Evolutionary conservation across 805 yeast species (phyloP).

Genomic region (Ogataea pini): DNA sequence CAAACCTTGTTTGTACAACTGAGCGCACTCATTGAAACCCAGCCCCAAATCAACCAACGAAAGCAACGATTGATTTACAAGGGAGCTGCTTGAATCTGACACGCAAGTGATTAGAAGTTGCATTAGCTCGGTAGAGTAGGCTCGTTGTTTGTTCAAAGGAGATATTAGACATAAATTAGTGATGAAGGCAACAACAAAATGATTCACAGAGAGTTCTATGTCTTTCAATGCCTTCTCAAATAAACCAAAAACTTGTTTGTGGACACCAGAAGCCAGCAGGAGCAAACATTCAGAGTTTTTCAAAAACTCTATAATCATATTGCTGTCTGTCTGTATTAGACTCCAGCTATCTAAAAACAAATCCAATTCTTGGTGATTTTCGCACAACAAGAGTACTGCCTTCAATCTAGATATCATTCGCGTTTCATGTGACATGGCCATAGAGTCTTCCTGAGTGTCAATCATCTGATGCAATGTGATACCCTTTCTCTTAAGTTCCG

Average conservation of each 20-base stretch:
- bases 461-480: not conserved
- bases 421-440: not conserved
- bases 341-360: slow-evolving; percentile 20
- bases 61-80: slow-evolving; percentile 7
- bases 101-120: slow-evolving; percentile 13
- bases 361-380: not conserved
- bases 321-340: slow-evolving; percentile 9
- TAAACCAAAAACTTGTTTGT: slow-evolving; percentile 3
- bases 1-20: slow-evolving; percentile 14
- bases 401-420: not conserved
- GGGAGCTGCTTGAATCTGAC: not conserved
- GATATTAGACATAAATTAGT: slow-evolving; percentile 20
- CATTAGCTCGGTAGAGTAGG: slow-evolving; percentile 16
- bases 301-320: slow-evolving; percentile 15
- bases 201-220: slow-evolving; percentile 3
- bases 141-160: slow-evolving; percentile 22
- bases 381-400: not conserved
- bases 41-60: slow-evolving; percentile 25
- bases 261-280: slow-evolving; percentile 5
- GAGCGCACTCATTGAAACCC: slow-evolving; percentile 10
- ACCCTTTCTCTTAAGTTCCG: not conserved
- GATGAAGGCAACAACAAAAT: slow-evolving; percentile 17
- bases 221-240: slow-evolving; percentile 2
- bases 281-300: slow-evolving; percentile 11
- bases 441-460: too few relatives aligned